Evolutionary conservation across 2,329 filamentous ascomycete species (phyloP), one percentile per base, ranked within the genome.

Genomic region (Diaporthe vaccinii): DNA sequence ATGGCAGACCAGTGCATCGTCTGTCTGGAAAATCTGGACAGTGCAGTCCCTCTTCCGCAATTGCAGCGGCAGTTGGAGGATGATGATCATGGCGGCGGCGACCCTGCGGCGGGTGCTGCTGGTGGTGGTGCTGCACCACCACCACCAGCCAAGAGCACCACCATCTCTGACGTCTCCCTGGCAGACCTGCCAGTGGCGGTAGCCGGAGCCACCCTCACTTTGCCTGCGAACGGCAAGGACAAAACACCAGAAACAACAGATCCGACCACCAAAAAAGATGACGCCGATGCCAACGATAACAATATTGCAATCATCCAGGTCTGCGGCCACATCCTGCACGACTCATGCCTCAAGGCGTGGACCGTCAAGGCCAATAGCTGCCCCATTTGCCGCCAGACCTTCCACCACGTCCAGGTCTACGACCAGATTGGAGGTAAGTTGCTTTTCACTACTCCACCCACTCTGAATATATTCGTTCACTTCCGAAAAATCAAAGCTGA

Each of bases 291-390:
- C 39, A 81, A 84, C 44, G 80, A 85, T 79, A 84, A 87, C 78
- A 84, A 86, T 75, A 88, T 93, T 76, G 91, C 91, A 55, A 85
- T 89, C 73, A 90, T 93, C 68, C 87, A 92, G 76, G 93, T 95
- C 62, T 99, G 97, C 85, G 94, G 95, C 75, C 97, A 99, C 87
- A 91, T 96, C 79, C 89, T 99, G 79, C 97, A 99, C 86, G 93
- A 99, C 86, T 92, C 93, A 71, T 99, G 97, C 84, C 89, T 99
- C 79, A 93, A 94, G 80, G 95, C 95, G 79, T 99, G 97, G 97
- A 95, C 96, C 61, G 95, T 97, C 85, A 94, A 97, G 84, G 96
- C 97, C 78, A 99, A 98, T 85, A 98, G 96, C 83, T 99, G 97
- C 84, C 97, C 97, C 61, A 98, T 99, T 84, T 99, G 97, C 85